A percentile compares a stretch with the other conserved stretches of the same genome.
Evolutionary conservation across 129 eudicot genomes (phyloP).

Genomic region (Centrapalus pauciflorus): DNA sequence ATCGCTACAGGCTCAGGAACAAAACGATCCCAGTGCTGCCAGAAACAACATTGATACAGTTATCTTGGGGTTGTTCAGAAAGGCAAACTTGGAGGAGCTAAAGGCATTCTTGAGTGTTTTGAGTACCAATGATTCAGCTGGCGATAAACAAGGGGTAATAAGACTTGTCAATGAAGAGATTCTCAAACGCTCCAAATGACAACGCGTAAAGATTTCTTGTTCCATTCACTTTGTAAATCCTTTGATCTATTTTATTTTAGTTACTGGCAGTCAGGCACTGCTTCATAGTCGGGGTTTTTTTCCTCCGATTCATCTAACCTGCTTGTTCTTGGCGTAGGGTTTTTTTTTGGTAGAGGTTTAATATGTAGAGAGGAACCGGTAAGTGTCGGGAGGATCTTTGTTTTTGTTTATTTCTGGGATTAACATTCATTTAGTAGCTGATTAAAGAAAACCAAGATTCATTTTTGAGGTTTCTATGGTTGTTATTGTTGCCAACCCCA

Average conservation of each 20-base stretch:
- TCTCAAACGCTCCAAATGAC: constrained; percentile 46
- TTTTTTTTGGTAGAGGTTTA: constrained; percentile 13
- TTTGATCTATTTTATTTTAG: constrained; percentile 23
- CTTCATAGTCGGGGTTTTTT: background rate
- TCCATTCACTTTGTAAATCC: constrained; percentile 40
- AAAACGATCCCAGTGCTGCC: constrained; percentile 20
- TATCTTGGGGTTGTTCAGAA: constrained; percentile 54
- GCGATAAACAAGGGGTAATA: constrained; percentile 29
- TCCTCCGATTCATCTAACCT: constrained; percentile 12
- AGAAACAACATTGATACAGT: constrained; percentile 27
- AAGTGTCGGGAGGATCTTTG: background rate
- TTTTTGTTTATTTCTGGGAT: background rate
- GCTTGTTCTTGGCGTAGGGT: constrained; percentile 16
- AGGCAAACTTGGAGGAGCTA: constrained; percentile 73
- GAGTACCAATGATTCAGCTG: constrained; percentile 30
- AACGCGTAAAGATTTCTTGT: constrained; percentile 3
- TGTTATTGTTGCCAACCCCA: too few species aligned
- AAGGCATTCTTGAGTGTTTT: constrained; percentile 41
- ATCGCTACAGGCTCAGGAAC: background rate
- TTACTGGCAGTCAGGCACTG: constrained; percentile 12
- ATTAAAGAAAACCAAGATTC: constrained; percentile 9
- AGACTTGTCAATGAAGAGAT: constrained; percentile 72
- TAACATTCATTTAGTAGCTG: constrained; percentile 23
- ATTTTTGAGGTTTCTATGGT: constrained; percentile 8
- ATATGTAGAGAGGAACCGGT: constrained; percentile 24